phyloP scores from a whole-genome alignment of 2,329 filamentous ascomycete genomes.

The Aschersonia sp. region DNA sequence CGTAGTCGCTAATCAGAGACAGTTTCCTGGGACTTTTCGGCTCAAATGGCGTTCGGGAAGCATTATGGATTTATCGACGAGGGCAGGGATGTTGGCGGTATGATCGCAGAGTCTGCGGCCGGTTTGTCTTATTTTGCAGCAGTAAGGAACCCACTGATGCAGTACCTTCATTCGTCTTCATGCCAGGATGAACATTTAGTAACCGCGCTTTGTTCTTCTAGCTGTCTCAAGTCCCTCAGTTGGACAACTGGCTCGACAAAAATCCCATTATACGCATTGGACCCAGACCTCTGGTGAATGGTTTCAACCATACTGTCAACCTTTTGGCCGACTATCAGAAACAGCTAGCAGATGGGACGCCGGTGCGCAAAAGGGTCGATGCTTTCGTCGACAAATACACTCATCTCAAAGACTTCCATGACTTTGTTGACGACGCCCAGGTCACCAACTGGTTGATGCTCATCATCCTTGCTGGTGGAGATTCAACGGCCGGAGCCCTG shows the following conservation, averaged over 20 bases:
- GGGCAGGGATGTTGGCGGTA: slow-evolving; percentile 20
- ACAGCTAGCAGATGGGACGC: not conserved
- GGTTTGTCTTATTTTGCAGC: slow-evolving; percentile 17
- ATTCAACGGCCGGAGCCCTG: slow-evolving; percentile 21
- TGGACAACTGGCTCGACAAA: slow-evolving; percentile 14
- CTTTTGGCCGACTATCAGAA: slow-evolving; percentile 8
- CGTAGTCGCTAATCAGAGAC: not conserved
- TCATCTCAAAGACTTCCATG: slow-evolving; percentile 11
- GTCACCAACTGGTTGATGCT: slow-evolving; percentile 8
- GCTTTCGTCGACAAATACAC: slow-evolving; percentile 8
- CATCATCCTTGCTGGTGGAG: slow-evolving; percentile 17
- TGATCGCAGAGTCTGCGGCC: slow-evolving; percentile 14
- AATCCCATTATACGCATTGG: slow-evolving; percentile 13
- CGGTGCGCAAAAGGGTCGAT: slow-evolving; percentile 9
- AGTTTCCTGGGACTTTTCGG: slow-evolving; percentile 26
- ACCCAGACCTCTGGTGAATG: slow-evolving; percentile 8
- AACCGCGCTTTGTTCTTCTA: slow-evolving; percentile 1
- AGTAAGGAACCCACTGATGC: slow-evolving; percentile 1
- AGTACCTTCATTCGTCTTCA: not conserved
- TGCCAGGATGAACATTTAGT: not conserved
- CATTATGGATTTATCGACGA: slow-evolving; percentile 26
- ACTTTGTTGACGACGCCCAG: slow-evolving; percentile 18
- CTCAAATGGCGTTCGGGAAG: slow-evolving; percentile 22
- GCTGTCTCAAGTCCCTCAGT: slow-evolving; percentile 9
- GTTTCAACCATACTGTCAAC: slow-evolving; percentile 8